Percentiles rank a stretch among this genome's conserved stretches.
phyloP scores from a whole-genome alignment of 495 filamentous ascomycete species.

The Daldinia decipiens region DNA sequence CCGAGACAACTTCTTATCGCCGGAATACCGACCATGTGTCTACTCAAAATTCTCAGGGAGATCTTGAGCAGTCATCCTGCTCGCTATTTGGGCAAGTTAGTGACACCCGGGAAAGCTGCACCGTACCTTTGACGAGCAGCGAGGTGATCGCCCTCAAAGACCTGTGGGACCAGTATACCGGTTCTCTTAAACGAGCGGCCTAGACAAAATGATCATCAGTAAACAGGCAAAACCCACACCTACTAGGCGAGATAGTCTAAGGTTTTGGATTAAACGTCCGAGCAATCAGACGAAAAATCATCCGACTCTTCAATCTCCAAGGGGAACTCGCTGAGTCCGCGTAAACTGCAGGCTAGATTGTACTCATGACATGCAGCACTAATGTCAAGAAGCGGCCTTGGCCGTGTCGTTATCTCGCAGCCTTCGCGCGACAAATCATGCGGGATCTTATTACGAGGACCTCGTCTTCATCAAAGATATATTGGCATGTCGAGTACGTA shows the following conservation, averaged over 20 bases:
- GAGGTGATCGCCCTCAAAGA: conserved; percentile 7
- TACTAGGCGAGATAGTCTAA: background rate
- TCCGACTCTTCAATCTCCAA: background rate
- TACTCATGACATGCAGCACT: conserved; percentile 9
- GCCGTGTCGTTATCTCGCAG: conserved; percentile 36
- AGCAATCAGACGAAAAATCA: conserved; percentile 18
- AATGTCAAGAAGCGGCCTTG: conserved; percentile 19
- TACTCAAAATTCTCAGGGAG: background rate
- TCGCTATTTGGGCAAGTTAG: background rate
- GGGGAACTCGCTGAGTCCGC: background rate
- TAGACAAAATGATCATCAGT: conserved; percentile 18
- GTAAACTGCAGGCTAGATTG: conserved; percentile 1
- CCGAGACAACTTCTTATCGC: background rate
- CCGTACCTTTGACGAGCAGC: conserved; percentile 1
- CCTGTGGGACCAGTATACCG: conserved; percentile 14
- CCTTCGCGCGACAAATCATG: conserved; percentile 27
- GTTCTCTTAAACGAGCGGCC: conserved; percentile 2
- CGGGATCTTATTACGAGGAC: conserved; percentile 23
- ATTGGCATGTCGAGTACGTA: conserved; percentile 25
- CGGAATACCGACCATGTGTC: background rate
- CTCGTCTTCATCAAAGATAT: conserved; percentile 41
- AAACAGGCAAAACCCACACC: conserved; percentile 13
- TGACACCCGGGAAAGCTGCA: conserved; percentile 5
- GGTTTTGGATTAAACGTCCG: conserved; percentile 13
- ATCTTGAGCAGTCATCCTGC: background rate